These are phyloP conservation scores for Fraxinus baroniana DNA, from an alignment of 305 asterid genomes.

Conservation along the genomic window DNA sequence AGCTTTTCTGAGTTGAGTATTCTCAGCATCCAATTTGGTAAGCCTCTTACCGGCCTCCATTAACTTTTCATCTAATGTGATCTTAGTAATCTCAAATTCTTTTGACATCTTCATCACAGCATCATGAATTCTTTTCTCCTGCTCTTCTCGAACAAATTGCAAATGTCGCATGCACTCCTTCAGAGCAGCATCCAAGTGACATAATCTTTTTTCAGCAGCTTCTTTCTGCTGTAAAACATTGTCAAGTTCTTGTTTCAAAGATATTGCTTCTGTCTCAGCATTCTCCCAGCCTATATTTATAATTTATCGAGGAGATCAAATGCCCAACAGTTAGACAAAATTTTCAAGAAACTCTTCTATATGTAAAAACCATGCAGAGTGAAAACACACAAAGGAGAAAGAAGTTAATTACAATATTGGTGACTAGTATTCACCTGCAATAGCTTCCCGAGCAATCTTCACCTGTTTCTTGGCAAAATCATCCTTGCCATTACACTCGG, in stretches of 20 bases:
- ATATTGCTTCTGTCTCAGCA: slow-evolving; percentile 57
- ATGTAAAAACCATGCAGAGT: background rate
- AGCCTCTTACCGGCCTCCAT: slow-evolving; percentile 49
- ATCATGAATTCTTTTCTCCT: slow-evolving; percentile 56
- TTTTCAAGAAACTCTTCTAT: background rate
- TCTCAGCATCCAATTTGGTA: slow-evolving; percentile 53
- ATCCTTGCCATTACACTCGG: slow-evolving; percentile 67
- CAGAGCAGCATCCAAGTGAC: slow-evolving; percentile 75
- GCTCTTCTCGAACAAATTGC: slow-evolving; percentile 60
- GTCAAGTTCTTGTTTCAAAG: slow-evolving; percentile 63
- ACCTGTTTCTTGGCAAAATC: slow-evolving; percentile 64
- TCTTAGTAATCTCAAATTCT: slow-evolving; percentile 44
- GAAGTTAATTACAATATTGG: background rate
- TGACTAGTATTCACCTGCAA: slow-evolving; percentile 56
- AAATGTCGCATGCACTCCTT: slow-evolving; percentile 89
- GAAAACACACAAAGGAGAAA: background rate
- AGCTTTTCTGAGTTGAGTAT: slow-evolving; percentile 55
- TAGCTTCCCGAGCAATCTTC: slow-evolving; percentile 83
- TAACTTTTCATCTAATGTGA: slow-evolving; percentile 42
- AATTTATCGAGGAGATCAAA: slow-evolving; percentile 16
- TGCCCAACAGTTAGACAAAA: background rate
- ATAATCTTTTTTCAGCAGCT: slow-evolving; percentile 52
- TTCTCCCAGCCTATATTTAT: slow-evolving; percentile 69
- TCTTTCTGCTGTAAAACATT: slow-evolving; percentile 46
- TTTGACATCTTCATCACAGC: slow-evolving; percentile 48